Evolutionary conservation across 2,329 filamentous ascomycete species (phyloP), one percentile per base, ranked within the genome.

Genomic region (Colletotrichum sp.): DNA sequence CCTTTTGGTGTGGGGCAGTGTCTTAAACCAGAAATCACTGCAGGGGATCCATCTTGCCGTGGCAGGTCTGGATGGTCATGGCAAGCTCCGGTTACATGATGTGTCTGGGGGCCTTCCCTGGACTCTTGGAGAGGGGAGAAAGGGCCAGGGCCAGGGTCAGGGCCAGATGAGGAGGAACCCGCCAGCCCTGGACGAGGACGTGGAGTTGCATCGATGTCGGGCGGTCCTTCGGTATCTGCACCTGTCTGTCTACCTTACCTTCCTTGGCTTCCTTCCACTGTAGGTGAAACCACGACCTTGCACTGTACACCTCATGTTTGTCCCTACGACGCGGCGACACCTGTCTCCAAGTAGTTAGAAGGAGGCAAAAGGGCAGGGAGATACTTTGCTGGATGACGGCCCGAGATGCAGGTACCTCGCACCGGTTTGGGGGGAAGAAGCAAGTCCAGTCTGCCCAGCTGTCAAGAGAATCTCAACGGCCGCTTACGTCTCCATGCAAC

Each of bases 321-420:
- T 43, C 61, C 30, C 30, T 34, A 10, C 34, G 32, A 36, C 30
- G 61, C 30, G 30, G 16, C 34, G n/a, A 36, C 30, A 21, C 61
- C 61, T 43, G n/a, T 21, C 18, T 36, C 7, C 61, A 36, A 38
- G 61, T 64, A 24, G 15, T 32, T 26, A 24, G 30, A 30, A 26
- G 21, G n/a, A n/a, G 21, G 36, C 21, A 34, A 24, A 26, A 58
- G 52, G 9, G 13, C 32, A 48, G 26, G 7, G 43, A 18, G n/a
- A 24, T 70, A 61, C 26, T 38, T 67, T 32, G 21, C 38, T 67
- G 72, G 38, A 43, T n/a, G 13, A 55, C 63, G 63, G 38, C 38
- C 32, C 43, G 70, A 67, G 63, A 64, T 48, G 61, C 72, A 75
- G 68, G 57, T 72, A 72, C 55, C 38, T 72, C 26, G 18, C 12